These are phyloP conservation scores for Cercophora scortea DNA, from an alignment of 495 filamentous ascomycete genomes.

Conservation along the genomic window DNA sequence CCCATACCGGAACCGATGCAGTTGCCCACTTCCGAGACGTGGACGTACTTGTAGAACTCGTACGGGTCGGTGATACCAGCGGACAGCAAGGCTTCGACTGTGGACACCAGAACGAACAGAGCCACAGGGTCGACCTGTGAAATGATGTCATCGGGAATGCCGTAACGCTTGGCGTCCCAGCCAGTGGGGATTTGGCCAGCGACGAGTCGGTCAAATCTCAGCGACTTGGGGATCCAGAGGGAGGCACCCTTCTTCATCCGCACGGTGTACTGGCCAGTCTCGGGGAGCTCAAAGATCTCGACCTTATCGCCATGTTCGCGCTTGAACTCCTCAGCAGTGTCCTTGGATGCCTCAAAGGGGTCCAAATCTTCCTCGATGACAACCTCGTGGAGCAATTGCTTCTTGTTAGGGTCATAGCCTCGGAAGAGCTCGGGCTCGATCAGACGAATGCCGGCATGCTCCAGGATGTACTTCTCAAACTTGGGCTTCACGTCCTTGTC, in stretches of 20 bases:
- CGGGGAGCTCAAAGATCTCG: conserved; percentile 91
- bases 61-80: conserved; percentile 99
- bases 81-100: conserved; percentile 80
- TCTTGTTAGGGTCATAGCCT: conserved; percentile 96
- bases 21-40: conserved; percentile 96
- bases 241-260: conserved; percentile 90
- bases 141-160: conserved; percentile 96
- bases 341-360: conserved; percentile 94
- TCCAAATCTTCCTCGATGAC: conserved; percentile 95
- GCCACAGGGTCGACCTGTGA: conserved; percentile 95
- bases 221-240: conserved; percentile 90
- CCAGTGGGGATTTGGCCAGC: conserved; percentile 95
- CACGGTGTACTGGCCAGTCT: conserved; percentile 90
- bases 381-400: conserved; percentile 95
- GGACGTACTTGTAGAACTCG: conserved; percentile 99
- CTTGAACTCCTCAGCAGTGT: conserved; percentile 95
- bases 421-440: conserved; percentile 97
- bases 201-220: conserved; percentile 93
- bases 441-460: conserved; percentile 93
- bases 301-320: conserved; percentile 95
- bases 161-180: conserved; percentile 92
- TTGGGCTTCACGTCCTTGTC: conserved; percentile 96
- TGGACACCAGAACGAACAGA: conserved; percentile 87
- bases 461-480: conserved; percentile 93
- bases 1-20: conserved; percentile 97